Evolutionary conservation across 805 yeast species (phyloP), one percentile per base, ranked within the genome.

Genomic region (Suhomyces kilbournensis): DNA sequence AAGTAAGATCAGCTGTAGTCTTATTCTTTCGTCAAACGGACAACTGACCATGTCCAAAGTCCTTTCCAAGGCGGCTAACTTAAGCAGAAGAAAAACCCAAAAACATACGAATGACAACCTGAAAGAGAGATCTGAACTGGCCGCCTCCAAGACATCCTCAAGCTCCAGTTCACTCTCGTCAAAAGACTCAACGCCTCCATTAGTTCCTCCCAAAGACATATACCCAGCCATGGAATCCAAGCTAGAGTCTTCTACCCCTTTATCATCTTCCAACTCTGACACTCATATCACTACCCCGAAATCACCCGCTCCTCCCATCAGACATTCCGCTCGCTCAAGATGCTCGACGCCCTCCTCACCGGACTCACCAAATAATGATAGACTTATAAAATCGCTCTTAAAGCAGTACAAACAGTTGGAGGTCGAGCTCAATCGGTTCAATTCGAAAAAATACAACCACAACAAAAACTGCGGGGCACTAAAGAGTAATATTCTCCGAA

Each of bases 401-500:
- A 66, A 58, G 53, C 67, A 64, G 47, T 69, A 65, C 58, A 78
- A 77, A 55, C 63, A 65, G 47, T 62, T 81, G 39, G 83, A 80
- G 49, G 66, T 72, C 19, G 72, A 76, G 4, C 64, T 78, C 48
- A 60, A 62, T 40, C 80, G 78, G 58, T 81, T 80, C 60, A 68
- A 66, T 45, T 66, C 77, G 6, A 68, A 67, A 47, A 68, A 72
- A 46, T 57, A 51, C 50, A 57, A 57, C 50, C 35, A 48, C 50
- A 51, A 23, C 44, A 53, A 54, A 30, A 50, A 52, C 39, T 67
- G 68, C 49, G 70, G 72, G 8, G 64, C 74, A 4, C 53, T 66
- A n/a, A 75, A 76, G 56, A 65, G 79, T 2, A 81, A 81, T 60
- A 67, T 81, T 12, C 63, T 81, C 28, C 65, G 85, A 38, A 72